Percentiles rank a stretch among this genome's conserved stretches.
Conservation (phyloP, 2,329 filamentous ascomycete genomes). For the Ilyonectria destructans region DNA sequence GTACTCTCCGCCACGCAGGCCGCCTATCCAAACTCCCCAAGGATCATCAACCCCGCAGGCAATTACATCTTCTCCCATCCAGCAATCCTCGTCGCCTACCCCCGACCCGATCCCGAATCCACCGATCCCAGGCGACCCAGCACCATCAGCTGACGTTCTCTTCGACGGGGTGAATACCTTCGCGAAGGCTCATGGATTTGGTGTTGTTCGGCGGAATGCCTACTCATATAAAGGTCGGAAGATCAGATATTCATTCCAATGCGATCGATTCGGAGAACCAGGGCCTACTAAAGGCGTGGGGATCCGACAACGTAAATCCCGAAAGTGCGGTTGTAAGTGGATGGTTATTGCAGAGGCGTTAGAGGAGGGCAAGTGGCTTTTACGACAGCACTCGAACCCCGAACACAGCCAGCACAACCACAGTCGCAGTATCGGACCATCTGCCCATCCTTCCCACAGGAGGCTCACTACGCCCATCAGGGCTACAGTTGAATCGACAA, state of each 20-base stretch:
- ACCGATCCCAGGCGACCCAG: slow-evolving; percentile 23
- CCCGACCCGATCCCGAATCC: slow-evolving; percentile 15
- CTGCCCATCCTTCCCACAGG: slow-evolving; percentile 22
- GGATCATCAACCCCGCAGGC: not conserved
- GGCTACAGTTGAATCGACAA: slow-evolving; percentile 31
- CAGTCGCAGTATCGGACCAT: not conserved
- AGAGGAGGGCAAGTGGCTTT: slow-evolving; percentile 8
- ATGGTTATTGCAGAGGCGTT: not conserved
- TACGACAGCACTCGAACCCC: slow-evolving; percentile 1
- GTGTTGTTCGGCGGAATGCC: no score
- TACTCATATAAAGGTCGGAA: no score
- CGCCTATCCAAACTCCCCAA: slow-evolving; percentile 1
- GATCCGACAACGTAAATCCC: no score
- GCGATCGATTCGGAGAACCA: no score
- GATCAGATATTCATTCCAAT: no score
- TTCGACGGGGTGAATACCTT: no score
- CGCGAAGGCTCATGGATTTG: no score
- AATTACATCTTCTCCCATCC: not conserved
- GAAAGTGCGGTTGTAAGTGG: no score
- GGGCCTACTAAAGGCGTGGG: no score
- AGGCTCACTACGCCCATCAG: slow-evolving; percentile 24
- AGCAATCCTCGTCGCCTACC: slow-evolving; percentile 10
- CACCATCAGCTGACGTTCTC: slow-evolving; percentile 8
- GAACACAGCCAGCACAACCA: slow-evolving; percentile 9
- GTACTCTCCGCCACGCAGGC: slow-evolving; percentile 22